These are phyloP conservation scores for Parachaetomium inaequale DNA, from an alignment of 495 filamentous ascomycete species.

Conservation along the genomic window DNA sequence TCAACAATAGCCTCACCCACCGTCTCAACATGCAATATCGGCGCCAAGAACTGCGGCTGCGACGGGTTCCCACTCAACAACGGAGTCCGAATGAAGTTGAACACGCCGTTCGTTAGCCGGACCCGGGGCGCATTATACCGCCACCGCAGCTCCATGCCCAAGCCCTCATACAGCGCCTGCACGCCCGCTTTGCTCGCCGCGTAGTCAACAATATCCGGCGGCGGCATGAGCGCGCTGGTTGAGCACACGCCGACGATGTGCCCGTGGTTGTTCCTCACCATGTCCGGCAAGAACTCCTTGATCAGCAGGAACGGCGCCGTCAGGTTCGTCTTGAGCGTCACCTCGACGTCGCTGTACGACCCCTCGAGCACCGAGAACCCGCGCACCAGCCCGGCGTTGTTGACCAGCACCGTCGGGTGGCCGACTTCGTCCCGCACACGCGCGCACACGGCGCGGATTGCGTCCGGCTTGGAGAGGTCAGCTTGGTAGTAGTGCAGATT, in stretches of 20 bases:
- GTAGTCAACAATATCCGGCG: constrained; percentile 26
- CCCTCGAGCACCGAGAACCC: constrained; percentile 27
- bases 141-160: constrained; percentile 25
- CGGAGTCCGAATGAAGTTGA: constrained; percentile 38
- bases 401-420: constrained; percentile 30
- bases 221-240: constrained; percentile 19
- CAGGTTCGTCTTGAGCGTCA: constrained; percentile 28
- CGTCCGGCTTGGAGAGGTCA: constrained; percentile 24
- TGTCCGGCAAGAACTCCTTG: constrained; percentile 30
- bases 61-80: constrained; percentile 31
- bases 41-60: constrained; percentile 33
- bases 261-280: constrained; percentile 26
- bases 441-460: constrained; percentile 16
- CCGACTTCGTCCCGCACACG: constrained; percentile 25
- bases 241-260: constrained; percentile 28
- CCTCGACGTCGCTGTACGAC: constrained; percentile 24
- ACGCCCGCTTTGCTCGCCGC: constrained; percentile 27
- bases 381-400: constrained; percentile 26
- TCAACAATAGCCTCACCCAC: constrained; percentile 36
- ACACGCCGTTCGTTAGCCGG: constrained; percentile 29
- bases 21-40: constrained; percentile 38
- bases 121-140: constrained; percentile 32
- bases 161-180: constrained; percentile 21
- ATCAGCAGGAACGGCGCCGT: constrained; percentile 26
- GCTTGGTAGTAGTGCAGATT: constrained; percentile 29